These are phyloP conservation scores for Calocera cornea DNA, from an alignment of 768 basidiomycete genomes.

Conservation along the genomic window DNA sequence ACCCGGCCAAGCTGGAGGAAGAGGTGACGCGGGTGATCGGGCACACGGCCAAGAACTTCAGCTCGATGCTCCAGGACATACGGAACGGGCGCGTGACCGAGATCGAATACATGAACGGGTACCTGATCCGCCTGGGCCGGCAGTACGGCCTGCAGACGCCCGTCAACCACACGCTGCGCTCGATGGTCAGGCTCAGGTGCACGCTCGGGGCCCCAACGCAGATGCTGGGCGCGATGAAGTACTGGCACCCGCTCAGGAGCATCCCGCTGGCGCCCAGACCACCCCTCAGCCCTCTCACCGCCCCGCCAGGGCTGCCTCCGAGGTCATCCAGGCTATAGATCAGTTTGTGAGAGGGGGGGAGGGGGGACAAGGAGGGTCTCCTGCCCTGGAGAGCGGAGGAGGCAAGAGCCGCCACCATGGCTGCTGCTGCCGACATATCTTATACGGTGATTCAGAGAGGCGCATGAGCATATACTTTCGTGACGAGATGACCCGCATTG, in stretches of 20 bases:
- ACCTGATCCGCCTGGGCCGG: conserved; percentile 50
- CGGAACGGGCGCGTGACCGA: conserved; percentile 52
- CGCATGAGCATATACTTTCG: too few species aligned
- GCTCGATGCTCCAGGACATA: conserved; percentile 70
- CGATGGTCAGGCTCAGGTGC: conserved; percentile 22
- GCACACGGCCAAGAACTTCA: conserved; percentile 51
- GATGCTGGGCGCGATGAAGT: background rate
- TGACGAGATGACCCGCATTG: too few species aligned
- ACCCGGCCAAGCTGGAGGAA: conserved; percentile 32
- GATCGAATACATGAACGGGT: conserved; percentile 72
- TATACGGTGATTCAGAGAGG: too few species aligned
- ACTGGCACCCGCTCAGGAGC: background rate
- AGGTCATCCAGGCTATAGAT: too few species aligned
- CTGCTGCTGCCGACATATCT: too few species aligned
- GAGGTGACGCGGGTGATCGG: conserved; percentile 48
- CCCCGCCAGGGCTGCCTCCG: background rate
- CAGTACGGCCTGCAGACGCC: conserved; percentile 45
- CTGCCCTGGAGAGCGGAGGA: too few species aligned
- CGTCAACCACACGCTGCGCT: conserved; percentile 21
- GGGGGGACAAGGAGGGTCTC: too few species aligned
- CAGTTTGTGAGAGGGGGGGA: too few species aligned
- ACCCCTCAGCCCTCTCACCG: background rate
- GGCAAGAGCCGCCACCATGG: too few species aligned
- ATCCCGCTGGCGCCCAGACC: background rate
- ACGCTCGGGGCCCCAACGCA: conserved; percentile 3